Percentiles rank a stretch among this genome's conserved stretches.
Evolutionary conservation across 2,329 filamentous ascomycete species (phyloP).

Genomic region (Hymenoscyphus repandus): DNA sequence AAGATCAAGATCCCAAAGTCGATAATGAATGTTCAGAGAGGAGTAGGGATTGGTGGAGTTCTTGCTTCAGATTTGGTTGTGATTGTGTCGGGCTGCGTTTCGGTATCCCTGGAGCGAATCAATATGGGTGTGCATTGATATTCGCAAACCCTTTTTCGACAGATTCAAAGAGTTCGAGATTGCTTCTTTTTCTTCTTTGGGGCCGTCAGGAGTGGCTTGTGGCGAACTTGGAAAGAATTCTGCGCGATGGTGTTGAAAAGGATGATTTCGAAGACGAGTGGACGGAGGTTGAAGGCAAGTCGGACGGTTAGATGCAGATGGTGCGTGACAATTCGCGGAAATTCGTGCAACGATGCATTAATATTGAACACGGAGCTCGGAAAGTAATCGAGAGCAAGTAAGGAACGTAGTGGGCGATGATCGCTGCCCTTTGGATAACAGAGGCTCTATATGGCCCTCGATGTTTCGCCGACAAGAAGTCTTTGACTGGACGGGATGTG

Average conservation of each 20-base stretch:
- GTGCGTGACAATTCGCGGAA: conserved; percentile 12
- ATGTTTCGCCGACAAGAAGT: not conserved
- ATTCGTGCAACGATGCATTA: conserved; percentile 18
- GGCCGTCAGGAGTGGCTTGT: conserved; percentile 2
- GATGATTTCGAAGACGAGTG: conserved; percentile 8
- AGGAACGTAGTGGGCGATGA: conserved; percentile 2
- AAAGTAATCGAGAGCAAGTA: not conserved
- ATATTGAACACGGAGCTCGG: conserved; percentile 7
- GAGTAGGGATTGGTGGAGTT: conserved; percentile 11
- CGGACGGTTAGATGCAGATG: conserved; percentile 19
- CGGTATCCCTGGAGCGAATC: conserved; percentile 8
- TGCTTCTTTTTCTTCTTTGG: conserved; percentile 2
- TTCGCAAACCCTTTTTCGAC: not conserved
- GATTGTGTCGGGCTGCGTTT: conserved; percentile 19
- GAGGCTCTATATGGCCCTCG: not conserved
- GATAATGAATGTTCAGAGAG: conserved; percentile 8
- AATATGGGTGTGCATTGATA: conserved; percentile 3
- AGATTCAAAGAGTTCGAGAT: not conserved
- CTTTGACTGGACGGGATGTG: not conserved
- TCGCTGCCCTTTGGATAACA: not conserved
- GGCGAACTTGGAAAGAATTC: conserved; percentile 5
- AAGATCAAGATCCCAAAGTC: conserved; percentile 4
- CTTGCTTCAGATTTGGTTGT: conserved; percentile 18
- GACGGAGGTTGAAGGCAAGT: conserved; percentile 11
- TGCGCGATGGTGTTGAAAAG: conserved; percentile 6